Evolutionary conservation across 73 alveolate genomes (phyloP).

Genomic region (Tetrahymena elliotti): DNA sequence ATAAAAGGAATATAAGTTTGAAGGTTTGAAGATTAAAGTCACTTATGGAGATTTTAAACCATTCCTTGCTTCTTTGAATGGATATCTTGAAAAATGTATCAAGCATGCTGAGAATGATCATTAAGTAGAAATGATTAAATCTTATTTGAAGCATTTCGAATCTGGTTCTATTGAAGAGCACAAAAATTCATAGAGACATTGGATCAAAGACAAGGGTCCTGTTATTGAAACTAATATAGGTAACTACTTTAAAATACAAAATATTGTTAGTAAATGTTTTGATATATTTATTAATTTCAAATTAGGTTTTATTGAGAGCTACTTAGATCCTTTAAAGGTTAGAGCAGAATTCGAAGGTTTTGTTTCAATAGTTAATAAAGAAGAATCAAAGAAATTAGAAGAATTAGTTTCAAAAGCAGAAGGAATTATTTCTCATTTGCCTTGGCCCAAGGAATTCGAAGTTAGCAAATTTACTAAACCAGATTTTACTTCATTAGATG

Average conservation of each 20-base stretch:
- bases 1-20: slow-evolving; percentile 9
- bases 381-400: slow-evolving; percentile 56
- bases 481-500: slow-evolving; percentile 84
- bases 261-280: neutral
- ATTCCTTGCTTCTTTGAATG: slow-evolving; percentile 54
- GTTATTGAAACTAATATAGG: slow-evolving; percentile 60
- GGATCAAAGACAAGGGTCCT: slow-evolving; percentile 73
- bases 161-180: slow-evolving; percentile 65
- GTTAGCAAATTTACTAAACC: slow-evolving; percentile 67
- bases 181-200: slow-evolving; percentile 58
- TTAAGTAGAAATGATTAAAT: slow-evolving; percentile 53
- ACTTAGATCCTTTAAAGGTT: slow-evolving; percentile 83
- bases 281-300: neutral
- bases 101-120: slow-evolving; percentile 50
- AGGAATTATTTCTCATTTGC: slow-evolving; percentile 64
- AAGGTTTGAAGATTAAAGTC: slow-evolving; percentile 45
- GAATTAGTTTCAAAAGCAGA: slow-evolving; percentile 67
- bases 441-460: slow-evolving; percentile 94
- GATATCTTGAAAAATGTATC: slow-evolving; percentile 56
- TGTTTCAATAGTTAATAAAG: slow-evolving; percentile 86
- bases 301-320: slow-evolving; percentile 80
- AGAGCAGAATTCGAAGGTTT: slow-evolving; percentile 86
- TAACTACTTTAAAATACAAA: neutral
- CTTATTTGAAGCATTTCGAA: slow-evolving; percentile 59
- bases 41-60: slow-evolving; percentile 75